Conservation (phyloP, 768 basidiomycete species). For the Daedalea quercina region DNA sequence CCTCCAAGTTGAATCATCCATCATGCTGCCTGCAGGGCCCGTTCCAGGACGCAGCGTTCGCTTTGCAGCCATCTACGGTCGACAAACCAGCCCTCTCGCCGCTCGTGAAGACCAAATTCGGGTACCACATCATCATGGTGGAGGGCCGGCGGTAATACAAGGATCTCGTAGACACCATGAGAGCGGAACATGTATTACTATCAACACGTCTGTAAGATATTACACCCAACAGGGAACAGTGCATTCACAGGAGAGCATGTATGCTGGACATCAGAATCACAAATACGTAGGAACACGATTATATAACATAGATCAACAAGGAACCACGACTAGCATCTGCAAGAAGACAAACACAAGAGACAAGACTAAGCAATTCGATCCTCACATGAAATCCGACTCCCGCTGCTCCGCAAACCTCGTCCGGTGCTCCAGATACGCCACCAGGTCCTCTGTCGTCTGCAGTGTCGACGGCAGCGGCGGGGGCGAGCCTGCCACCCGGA, state of each 20-base stretch:
- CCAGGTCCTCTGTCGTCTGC: slow-evolving; percentile 18
- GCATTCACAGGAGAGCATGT: too few species aligned
- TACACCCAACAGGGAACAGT: too few species aligned
- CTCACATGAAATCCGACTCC: slow-evolving; percentile 12
- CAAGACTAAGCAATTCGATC: not conserved
- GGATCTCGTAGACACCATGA: too few species aligned
- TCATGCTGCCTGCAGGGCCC: slow-evolving; percentile 34
- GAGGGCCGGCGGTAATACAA: slow-evolving; percentile 59
- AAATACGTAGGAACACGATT: too few species aligned
- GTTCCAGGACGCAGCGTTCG: slow-evolving; percentile 88
- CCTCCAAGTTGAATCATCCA: not conserved
- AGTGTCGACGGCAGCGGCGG: slow-evolving; percentile 10
- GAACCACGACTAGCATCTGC: too few species aligned
- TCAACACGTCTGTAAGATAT: too few species aligned
- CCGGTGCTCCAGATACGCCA: slow-evolving; percentile 18
- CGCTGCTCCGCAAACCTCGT: slow-evolving; percentile 8
- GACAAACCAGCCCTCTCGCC: slow-evolving; percentile 70
- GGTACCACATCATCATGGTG: slow-evolving; percentile 90
- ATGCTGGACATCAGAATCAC: too few species aligned
- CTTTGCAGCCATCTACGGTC: slow-evolving; percentile 68
- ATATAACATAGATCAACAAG: too few species aligned
- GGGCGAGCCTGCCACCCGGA: not conserved
- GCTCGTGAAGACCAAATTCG: slow-evolving; percentile 77
- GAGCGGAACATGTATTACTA: not conserved
- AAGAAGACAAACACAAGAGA: too few species aligned